Base-by-base conservation (phyloP, 176 grass and related monocot species). In the Carex parvula region DNA sequence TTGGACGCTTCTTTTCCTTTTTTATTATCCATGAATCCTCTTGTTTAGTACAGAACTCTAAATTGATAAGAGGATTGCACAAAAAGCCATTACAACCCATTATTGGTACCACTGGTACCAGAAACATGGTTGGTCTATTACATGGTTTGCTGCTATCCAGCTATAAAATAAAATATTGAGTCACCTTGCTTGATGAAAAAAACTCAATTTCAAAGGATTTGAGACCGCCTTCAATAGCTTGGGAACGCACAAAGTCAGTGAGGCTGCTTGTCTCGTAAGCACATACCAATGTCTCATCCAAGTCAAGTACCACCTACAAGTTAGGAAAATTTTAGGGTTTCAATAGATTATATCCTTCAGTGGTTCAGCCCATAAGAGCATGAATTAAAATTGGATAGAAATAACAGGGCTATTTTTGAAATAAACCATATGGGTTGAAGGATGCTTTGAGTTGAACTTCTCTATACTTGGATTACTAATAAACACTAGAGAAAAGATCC, bases 221-320 rank as follows among this genome's bases (percentile, higher is more conserved):
- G 79, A 95, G 33, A 81, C 92, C 85, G 84, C 86, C 92, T 85
- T 93, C 82, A 82, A 83, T 18, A 76, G 92, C 95, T 73, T 93
- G 88, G 10, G 72, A 62, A 39, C 89, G 80, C 39, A 98, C n/a
- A 44, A 69, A 29, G 69, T 87, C 66, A 64, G 96, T 85, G 83
- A 98, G 86, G 80, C 59, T 90, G 35, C 86, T 90, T 9, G 96
- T 92, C 46, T 98, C 96, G 0, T 93, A 98, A 4, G 96, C 85
- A 24, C 86, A 95, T 52, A 93, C 83, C 80, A 98, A 85, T 44
- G 91, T 98, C 46, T 98, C 96, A 73, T 98, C 96, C 92, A 98
- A 87, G 77, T 98, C 96, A 44, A 98, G 88, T 37, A 98, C 96
- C 81, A 95, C 88, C 95, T 98, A 74, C 44, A 86, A 35, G 83